phyloP scores from a whole-genome alignment of 2,329 filamentous ascomycete species.

The Amauroascus niger region DNA sequence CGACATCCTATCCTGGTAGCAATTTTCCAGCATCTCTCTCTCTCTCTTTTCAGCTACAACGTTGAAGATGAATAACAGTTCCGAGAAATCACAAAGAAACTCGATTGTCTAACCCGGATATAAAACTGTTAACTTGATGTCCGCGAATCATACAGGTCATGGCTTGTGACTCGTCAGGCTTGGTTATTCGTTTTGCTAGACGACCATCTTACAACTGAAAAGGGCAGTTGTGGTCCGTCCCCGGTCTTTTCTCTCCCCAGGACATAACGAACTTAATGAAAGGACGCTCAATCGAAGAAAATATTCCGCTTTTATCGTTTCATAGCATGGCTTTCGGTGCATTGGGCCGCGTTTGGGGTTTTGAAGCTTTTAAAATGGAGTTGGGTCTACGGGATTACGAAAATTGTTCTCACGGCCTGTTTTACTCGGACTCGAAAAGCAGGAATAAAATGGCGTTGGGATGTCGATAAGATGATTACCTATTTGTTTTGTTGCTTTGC shows the following conservation, averaged over 20 bases:
- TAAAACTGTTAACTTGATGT: background rate
- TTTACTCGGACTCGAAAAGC: background rate
- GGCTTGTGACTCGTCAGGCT: conserved; percentile 3
- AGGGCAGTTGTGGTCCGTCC: background rate
- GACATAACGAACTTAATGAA: background rate
- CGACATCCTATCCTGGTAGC: no score
- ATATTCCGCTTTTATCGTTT: background rate
- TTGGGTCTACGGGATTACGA: background rate
- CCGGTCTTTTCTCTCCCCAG: background rate
- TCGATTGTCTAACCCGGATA: background rate
- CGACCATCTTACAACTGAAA: background rate
- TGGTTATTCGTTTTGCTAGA: conserved; percentile 10
- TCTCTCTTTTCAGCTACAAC: no score
- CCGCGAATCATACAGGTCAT: conserved; percentile 11
- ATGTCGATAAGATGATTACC: no score
- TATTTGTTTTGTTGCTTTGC: background rate
- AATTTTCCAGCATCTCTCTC: no score
- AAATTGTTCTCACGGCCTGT: background rate
- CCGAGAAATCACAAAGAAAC: background rate
- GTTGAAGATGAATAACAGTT: no score
- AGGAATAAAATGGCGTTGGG: background rate
- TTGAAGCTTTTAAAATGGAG: background rate
- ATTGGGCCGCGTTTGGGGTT: background rate
- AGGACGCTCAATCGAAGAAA: background rate
- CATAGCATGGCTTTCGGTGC: conserved; percentile 4